These are phyloP conservation scores for Handroanthus guayacan DNA, from an alignment of 257 asterid genomes.

Conservation along the genomic window DNA sequence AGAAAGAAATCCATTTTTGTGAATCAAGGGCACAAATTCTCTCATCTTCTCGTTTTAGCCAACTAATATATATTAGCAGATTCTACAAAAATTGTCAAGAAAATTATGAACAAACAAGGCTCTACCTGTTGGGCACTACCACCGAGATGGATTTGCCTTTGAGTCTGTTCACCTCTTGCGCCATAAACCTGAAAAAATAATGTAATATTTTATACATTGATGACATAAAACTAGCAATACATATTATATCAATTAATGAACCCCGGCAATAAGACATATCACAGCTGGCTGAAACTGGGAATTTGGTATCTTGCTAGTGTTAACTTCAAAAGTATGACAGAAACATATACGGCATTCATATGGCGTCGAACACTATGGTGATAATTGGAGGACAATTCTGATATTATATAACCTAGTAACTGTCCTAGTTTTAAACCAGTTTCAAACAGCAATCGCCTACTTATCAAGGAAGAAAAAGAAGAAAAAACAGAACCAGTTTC, in stretches of 20 bases:
- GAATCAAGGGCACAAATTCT: background rate
- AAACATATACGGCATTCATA: background rate
- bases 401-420: background rate
- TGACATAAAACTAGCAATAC: background rate
- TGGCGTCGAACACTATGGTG: background rate
- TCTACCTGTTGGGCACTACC: slow-evolving; percentile 90
- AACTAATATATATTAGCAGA: background rate
- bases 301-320: background rate
- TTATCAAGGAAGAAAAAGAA: too few species aligned
- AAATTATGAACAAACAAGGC: background rate
- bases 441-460: too few species aligned
- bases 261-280: background rate
- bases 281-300: slow-evolving; percentile 11
- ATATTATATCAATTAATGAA: slow-evolving; percentile 2
- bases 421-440: background rate
- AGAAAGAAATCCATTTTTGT: background rate
- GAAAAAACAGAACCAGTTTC: too few species aligned
- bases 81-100: background rate
- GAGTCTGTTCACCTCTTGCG: slow-evolving; percentile 84
- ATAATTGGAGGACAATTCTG: background rate
- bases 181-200: slow-evolving; percentile 74
- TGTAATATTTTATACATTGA: background rate
- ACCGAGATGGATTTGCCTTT: slow-evolving; percentile 89
- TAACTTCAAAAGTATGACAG: background rate
- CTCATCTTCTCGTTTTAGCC: background rate